phyloP scores from a whole-genome alignment of 2,329 filamentous ascomycete genomes.

The Remersonia thermophila region DNA sequence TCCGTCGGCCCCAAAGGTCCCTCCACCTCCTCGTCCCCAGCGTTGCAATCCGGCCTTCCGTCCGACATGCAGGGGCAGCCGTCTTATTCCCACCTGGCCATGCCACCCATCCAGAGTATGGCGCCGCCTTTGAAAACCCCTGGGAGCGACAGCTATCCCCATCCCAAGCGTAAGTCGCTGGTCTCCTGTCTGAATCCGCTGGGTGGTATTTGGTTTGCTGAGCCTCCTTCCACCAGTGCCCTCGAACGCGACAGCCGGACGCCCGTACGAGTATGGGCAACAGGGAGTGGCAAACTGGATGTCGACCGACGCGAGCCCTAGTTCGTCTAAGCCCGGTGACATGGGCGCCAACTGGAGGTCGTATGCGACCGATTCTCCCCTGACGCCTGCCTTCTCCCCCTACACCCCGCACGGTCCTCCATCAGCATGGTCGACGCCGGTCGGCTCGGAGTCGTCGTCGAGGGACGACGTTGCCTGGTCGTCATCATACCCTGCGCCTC shows the following conservation, averaged over 20 bases:
- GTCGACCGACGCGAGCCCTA: conserved; percentile 28
- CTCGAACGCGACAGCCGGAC: conserved; percentile 22
- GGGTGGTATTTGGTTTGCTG: conserved; percentile 11
- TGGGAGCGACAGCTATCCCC: conserved; percentile 25
- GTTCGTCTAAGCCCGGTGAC: conserved; percentile 5
- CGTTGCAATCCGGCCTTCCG: conserved; percentile 30
- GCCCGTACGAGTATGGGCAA: conserved; percentile 28
- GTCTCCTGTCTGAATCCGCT: neutral
- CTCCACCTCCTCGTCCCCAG: conserved; percentile 38
- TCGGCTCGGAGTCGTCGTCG: conserved; percentile 26
- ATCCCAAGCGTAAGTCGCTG: conserved; percentile 31
- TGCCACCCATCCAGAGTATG: conserved; percentile 34
- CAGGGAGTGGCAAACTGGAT: conserved; percentile 33
- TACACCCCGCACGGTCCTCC: conserved; percentile 32
- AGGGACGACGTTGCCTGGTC: conserved; percentile 35
- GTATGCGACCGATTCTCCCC: conserved; percentile 37
- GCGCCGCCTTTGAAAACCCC: conserved; percentile 30
- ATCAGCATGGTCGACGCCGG: conserved; percentile 28
- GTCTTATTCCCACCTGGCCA: conserved; percentile 31
- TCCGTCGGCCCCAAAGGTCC: conserved; percentile 28
- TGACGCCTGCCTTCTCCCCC: conserved; percentile 37
- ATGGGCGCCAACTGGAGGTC: conserved; percentile 29
- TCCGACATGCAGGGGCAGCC: conserved; percentile 29
- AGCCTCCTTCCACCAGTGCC: conserved; percentile 23
- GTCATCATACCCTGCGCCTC: conserved; percentile 27